Evolutionary conservation across 305 asterid species (phyloP).

Genomic region (Fraxinus dipetala): DNA sequence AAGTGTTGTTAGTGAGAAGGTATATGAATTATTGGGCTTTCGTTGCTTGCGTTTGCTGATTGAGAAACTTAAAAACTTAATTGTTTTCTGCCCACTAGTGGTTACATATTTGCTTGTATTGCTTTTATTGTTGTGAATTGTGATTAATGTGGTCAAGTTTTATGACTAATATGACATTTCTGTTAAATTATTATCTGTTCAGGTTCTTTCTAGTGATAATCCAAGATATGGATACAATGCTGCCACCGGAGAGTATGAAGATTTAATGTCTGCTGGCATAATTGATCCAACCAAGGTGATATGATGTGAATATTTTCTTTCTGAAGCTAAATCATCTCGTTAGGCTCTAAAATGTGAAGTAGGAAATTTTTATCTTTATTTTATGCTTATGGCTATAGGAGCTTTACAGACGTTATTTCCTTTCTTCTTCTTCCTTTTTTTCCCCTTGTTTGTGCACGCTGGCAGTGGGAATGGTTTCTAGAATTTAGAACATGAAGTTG

Average conservation of each 20-base stretch:
- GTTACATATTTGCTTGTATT: neutral
- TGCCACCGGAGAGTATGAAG: constrained; percentile 84
- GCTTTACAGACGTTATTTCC: neutral
- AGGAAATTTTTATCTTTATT: neutral
- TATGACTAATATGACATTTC: neutral
- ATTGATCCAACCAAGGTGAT: constrained; percentile 91
- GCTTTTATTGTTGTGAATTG: neutral
- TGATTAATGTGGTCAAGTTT: neutral
- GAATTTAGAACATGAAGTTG: neutral
- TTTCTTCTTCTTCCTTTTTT: neutral
- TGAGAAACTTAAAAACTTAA: neutral
- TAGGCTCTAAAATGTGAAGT: neutral
- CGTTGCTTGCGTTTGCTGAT: neutral
- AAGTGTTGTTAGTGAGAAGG: constrained; percentile 97
- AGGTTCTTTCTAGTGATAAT: constrained; percentile 81
- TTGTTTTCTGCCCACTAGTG: neutral
- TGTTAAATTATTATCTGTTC: neutral
- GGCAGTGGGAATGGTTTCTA: neutral
- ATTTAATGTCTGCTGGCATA: constrained; percentile 89
- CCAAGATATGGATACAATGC: constrained; percentile 83
- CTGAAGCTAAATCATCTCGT: neutral
- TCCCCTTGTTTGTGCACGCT: neutral
- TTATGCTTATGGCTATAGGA: neutral
- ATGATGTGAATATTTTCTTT: neutral
- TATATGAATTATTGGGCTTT: constrained; percentile 15